These are phyloP conservation scores for Eruca vesicaria DNA, from an alignment of 441 rosid species.

Conservation along the genomic window DNA sequence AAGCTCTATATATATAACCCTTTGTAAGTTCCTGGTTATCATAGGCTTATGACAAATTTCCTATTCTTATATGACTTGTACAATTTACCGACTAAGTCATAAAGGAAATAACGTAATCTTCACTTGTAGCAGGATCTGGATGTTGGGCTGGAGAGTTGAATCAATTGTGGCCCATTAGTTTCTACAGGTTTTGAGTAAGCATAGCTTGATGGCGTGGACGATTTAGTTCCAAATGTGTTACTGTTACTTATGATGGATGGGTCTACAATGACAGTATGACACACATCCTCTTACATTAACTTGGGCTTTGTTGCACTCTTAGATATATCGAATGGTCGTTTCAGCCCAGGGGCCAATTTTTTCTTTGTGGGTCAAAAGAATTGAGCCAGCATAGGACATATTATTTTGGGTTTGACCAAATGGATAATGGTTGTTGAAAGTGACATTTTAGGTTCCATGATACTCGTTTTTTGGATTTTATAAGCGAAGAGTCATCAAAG, in stretches of 20 bases:
- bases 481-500: background rate
- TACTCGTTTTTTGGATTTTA: background rate
- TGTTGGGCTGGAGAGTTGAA: no score
- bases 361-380: background rate
- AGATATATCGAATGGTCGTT: background rate
- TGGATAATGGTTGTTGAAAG: background rate
- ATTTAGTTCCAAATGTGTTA: background rate
- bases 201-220: background rate
- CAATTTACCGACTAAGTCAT: no score
- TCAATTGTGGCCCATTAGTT: no score
- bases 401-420: constrained; percentile 11
- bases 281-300: background rate
- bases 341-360: background rate
- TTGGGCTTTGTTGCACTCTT: background rate
- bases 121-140: no score
- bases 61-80: no score
- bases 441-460: background rate
- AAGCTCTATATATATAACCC: no score
- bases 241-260: background rate
- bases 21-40: no score
- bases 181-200: background rate
- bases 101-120: no score
- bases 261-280: background rate
- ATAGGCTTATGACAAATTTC: no score
- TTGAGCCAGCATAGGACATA: background rate